These are phyloP conservation scores for Verticillium nubilum DNA, from an alignment of 2,329 filamentous ascomycete species.

Conservation along the genomic window DNA sequence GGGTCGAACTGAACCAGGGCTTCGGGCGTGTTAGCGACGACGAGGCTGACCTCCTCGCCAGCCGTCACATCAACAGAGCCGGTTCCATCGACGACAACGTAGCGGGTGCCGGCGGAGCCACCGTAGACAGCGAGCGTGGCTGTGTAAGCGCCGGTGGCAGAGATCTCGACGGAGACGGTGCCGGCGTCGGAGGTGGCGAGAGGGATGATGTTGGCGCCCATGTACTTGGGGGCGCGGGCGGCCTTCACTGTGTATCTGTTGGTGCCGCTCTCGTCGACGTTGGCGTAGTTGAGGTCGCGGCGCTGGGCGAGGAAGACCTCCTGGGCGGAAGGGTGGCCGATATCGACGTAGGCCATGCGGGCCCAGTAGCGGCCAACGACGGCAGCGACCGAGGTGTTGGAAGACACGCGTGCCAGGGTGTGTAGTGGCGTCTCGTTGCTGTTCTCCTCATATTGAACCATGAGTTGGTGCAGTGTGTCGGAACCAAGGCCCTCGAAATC, in stretches of 20 bases:
- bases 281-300: constrained; percentile 31
- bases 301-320: constrained; percentile 29
- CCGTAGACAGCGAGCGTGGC: constrained; percentile 33
- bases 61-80: constrained; percentile 25
- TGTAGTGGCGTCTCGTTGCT: constrained; percentile 47
- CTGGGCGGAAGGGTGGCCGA: constrained; percentile 36
- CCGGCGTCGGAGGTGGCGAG: constrained; percentile 26
- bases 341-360: constrained; percentile 46
- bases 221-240: constrained; percentile 36
- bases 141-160: constrained; percentile 28
- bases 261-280: constrained; percentile 28
- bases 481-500: constrained; percentile 32
- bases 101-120: constrained; percentile 25
- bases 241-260: constrained; percentile 35
- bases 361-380: constrained; percentile 46
- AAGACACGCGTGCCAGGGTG: constrained; percentile 32
- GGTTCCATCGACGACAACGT: constrained; percentile 28
- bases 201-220: constrained; percentile 44
- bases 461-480: constrained; percentile 34
- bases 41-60: constrained; percentile 36
- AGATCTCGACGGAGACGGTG: constrained; percentile 26
- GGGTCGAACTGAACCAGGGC: constrained; percentile 37
- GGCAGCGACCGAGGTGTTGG: constrained; percentile 25
- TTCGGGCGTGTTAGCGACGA: constrained; percentile 42
- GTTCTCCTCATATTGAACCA: constrained; percentile 32